These are phyloP conservation scores for Hypoxylon intermedium DNA, from an alignment of 495 filamentous ascomycete species.

Conservation along the genomic window DNA sequence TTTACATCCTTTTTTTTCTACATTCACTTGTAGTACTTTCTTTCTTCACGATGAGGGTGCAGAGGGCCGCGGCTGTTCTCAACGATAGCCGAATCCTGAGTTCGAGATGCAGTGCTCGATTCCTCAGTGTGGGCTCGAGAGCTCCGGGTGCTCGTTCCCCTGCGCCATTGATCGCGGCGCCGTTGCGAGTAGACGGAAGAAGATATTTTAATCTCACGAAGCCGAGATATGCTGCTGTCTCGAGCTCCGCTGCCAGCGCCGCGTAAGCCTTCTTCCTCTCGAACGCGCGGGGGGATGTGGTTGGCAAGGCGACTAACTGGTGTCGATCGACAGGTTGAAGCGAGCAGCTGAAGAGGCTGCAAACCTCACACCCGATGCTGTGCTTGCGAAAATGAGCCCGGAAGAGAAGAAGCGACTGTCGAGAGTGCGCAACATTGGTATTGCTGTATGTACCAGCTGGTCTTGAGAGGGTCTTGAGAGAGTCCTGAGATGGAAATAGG, in stretches of 20 bases:
- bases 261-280: constrained; percentile 26
- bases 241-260: constrained; percentile 25
- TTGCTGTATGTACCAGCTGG: constrained; percentile 71
- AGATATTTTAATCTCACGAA: constrained; percentile 43
- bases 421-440: constrained; percentile 93
- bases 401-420: constrained; percentile 77
- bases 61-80: constrained; percentile 52
- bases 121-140: constrained; percentile 39
- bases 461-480: background rate
- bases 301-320: constrained; percentile 1
- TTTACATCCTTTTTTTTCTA: constrained; percentile 35
- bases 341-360: constrained; percentile 54
- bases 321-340: constrained; percentile 44
- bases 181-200: constrained; percentile 39
- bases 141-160: constrained; percentile 22
- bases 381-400: constrained; percentile 69
- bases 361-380: constrained; percentile 54
- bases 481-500: background rate
- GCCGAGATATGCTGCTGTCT: constrained; percentile 36
- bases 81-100: constrained; percentile 47
- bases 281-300: background rate
- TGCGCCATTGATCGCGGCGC: constrained; percentile 37
- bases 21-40: constrained; percentile 25
- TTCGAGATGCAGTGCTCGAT: constrained; percentile 43
- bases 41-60: constrained; percentile 52